These are phyloP conservation scores for Trichoderma simmonsii DNA, from an alignment of 2,329 filamentous ascomycete species.

Conservation along the genomic window DNA sequence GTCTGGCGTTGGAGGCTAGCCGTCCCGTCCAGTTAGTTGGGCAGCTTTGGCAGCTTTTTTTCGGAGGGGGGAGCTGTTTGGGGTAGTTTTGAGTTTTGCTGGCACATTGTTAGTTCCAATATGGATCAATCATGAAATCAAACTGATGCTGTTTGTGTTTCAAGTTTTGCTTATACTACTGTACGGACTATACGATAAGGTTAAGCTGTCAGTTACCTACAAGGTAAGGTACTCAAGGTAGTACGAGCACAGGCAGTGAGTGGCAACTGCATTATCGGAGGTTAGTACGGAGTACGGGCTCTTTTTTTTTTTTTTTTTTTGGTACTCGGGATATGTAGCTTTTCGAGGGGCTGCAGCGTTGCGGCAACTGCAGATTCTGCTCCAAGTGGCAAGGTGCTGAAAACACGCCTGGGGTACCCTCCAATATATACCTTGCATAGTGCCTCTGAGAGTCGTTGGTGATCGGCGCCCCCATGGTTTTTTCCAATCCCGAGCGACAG, in stretches of 20 bases:
- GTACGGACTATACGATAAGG: neutral
- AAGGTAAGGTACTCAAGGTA: neutral
- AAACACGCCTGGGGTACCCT: neutral
- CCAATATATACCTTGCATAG: neutral
- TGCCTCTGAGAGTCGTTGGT: neutral
- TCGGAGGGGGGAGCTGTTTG: neutral
- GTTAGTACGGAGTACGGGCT: neutral
- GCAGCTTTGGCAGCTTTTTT: neutral
- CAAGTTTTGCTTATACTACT: neutral
- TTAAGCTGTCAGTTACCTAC: neutral
- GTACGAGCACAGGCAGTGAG: neutral
- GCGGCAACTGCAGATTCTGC: neutral
- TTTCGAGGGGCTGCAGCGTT: neutral
- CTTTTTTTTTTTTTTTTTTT: neutral
- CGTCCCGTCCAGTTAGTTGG: neutral
- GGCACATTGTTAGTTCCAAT: neutral
- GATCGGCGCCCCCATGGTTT: slow-evolving; percentile 9
- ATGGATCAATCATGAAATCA: no score
- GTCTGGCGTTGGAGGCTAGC: neutral
- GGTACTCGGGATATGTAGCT: neutral
- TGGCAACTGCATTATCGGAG: neutral
- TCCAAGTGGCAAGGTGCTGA: neutral
- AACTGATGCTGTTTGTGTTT: neutral
- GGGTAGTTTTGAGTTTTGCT: neutral
- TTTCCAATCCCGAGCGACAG: neutral